These are phyloP conservation scores for Acacia concinna DNA, from an alignment of 331 rosid species.

Conservation along the genomic window DNA sequence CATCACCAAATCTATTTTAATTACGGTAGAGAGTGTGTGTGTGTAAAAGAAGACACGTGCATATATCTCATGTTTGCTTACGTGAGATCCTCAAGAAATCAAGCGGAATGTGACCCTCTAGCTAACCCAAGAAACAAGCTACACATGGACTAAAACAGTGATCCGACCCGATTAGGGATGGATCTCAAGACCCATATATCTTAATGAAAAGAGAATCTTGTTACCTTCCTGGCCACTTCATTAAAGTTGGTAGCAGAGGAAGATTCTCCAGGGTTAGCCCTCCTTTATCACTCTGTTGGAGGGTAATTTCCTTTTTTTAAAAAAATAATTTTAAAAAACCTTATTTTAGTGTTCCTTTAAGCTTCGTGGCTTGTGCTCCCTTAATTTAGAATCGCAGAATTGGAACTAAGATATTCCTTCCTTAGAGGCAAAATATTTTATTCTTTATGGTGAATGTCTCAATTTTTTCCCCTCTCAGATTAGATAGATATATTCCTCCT, in stretches of 20 bases:
- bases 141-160: neutral
- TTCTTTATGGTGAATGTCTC: conserved; percentile 64
- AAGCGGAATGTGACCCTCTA: neutral
- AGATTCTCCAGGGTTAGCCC: conserved; percentile 61
- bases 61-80: conserved; percentile 18
- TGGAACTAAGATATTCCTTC: conserved; percentile 94
- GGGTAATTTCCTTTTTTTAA: conserved; percentile 12
- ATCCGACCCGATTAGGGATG: neutral
- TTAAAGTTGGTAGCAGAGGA: conserved; percentile 74
- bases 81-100: conserved; percentile 31
- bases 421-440: conserved; percentile 64
- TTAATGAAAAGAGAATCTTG: conserved; percentile 73
- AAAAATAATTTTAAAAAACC: neutral
- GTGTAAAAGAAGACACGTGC: neutral
- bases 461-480: conserved; percentile 39
- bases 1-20: neutral
- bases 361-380: conserved; percentile 82
- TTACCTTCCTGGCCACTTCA: conserved; percentile 99
- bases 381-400: conserved; percentile 89
- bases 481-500: conserved; percentile 65
- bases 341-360: conserved; percentile 43
- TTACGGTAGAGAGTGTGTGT: neutral
- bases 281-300: conserved; percentile 66
- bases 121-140: conserved; percentile 3
- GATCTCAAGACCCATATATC: conserved; percentile 16